These are phyloP conservation scores for Boletus hoseneyae DNA, from an alignment of 1,284 basidiomycete species.

Conservation along the genomic window DNA sequence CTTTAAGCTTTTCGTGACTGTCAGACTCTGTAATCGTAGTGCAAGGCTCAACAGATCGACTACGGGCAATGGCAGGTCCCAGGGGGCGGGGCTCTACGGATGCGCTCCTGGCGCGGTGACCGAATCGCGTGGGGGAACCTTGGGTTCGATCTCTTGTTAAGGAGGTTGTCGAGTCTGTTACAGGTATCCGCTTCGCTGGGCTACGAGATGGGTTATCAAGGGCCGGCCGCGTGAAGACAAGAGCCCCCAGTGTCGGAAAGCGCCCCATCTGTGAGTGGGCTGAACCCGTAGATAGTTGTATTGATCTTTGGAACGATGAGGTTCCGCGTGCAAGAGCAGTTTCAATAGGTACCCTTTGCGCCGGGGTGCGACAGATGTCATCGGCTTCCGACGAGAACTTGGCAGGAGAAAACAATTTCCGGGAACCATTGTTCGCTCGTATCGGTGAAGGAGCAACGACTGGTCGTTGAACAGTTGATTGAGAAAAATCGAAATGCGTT, in stretches of 20 bases:
- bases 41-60: conserved; percentile 32
- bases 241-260: conserved; percentile 17
- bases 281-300: conserved; percentile 21
- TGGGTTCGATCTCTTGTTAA: conserved; percentile 22
- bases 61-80: conserved; percentile 17
- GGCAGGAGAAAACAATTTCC: conserved; percentile 29
- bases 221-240: conserved; percentile 36
- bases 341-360: conserved; percentile 55
- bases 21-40: conserved; percentile 9
- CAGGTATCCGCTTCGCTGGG: conserved; percentile 56
- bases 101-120: conserved; percentile 26
- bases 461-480: conserved; percentile 19
- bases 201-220: conserved; percentile 42
- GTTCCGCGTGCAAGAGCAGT: conserved; percentile 48
- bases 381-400: conserved; percentile 37
- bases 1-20: conserved; percentile 14
- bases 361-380: conserved; percentile 50
- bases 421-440: conserved; percentile 12
- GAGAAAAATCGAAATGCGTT: conserved; percentile 15
- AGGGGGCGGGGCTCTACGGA: conserved; percentile 24
- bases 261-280: conserved; percentile 13
- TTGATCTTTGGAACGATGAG: conserved; percentile 45
- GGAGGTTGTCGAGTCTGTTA: conserved; percentile 33
- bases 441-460: conserved; percentile 22
- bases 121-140: conserved; percentile 21